A percentile compares a stretch with the other conserved stretches of the same genome.
Conservation (phyloP, 148 eudicot species). For the Fagopyrum tataricum region DNA sequence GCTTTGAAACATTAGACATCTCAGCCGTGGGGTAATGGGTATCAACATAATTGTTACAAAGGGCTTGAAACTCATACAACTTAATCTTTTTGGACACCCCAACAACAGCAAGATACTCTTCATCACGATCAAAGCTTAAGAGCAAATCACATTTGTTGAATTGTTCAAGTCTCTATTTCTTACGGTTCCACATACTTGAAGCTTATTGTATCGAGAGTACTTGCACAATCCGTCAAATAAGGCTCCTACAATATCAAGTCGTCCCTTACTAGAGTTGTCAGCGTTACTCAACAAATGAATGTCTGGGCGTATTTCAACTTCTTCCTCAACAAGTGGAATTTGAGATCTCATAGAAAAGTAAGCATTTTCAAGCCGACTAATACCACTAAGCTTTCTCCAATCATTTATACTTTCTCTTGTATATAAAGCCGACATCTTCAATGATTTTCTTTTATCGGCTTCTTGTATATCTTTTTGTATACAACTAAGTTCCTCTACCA, state of each 20-base stretch:
- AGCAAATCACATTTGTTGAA: constrained; percentile 68
- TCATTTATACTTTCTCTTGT: constrained; percentile 25
- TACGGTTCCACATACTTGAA: constrained; percentile 55
- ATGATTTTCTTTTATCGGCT: constrained; percentile 41
- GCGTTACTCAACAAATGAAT: constrained; percentile 32
- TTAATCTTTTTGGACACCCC: constrained; percentile 80
- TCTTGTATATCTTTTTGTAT: constrained; percentile 70
- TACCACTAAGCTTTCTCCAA: constrained; percentile 39
- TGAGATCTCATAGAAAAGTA: constrained; percentile 63
- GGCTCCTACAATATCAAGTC: constrained; percentile 41
- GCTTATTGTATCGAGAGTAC: constrained; percentile 75
- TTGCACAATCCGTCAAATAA: constrained; percentile 84
- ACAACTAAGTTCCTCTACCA: constrained; percentile 48
- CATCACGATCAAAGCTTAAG: constrained; percentile 89
- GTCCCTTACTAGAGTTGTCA: constrained; percentile 28
- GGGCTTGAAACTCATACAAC: constrained; percentile 56
- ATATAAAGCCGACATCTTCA: constrained; percentile 22
- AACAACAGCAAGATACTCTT: constrained; percentile 77
- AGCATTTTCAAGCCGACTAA: constrained; percentile 60
- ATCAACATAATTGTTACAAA: constrained; percentile 51
- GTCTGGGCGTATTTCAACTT: constrained; percentile 25
- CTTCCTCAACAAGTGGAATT: constrained; percentile 29
- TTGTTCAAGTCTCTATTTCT: constrained; percentile 49
- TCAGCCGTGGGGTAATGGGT: constrained; percentile 72
- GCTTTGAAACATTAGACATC: constrained; percentile 66